Conservation (phyloP, 2,329 filamentous ascomycete species). For the Ophiocordyceps camponoti-floridani region DNA sequence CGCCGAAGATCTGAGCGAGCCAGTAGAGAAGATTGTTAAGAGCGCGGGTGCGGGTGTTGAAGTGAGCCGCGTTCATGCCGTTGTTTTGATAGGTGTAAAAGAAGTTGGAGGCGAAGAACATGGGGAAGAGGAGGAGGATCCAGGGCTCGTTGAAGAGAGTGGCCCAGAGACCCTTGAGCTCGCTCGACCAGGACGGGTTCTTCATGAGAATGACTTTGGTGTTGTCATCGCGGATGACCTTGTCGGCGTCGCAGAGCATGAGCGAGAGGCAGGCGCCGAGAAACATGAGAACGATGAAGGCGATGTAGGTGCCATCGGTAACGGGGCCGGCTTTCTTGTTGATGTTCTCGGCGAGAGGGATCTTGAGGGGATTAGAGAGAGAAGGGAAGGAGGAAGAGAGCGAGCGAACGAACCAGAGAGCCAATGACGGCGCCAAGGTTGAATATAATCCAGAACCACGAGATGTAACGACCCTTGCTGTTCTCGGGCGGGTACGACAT, state of each 20-base stretch:
- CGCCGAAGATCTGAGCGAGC: constrained; percentile 37
- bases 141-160: constrained; percentile 54
- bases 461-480: constrained; percentile 76
- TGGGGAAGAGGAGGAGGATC: constrained; percentile 41
- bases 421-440: constrained; percentile 84
- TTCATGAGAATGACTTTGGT: constrained; percentile 75
- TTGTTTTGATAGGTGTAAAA: constrained; percentile 44
- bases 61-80: constrained; percentile 33
- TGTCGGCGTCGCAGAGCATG: constrained; percentile 50
- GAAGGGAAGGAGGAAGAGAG: neutral
- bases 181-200: constrained; percentile 71
- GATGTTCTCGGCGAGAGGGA: constrained; percentile 52
- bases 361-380: constrained; percentile 9
- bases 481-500: constrained; percentile 74
- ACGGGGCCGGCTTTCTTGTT: constrained; percentile 34
- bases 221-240: constrained; percentile 59
- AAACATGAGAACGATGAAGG: constrained; percentile 71
- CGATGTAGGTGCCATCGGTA: constrained; percentile 69
- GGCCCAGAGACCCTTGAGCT: constrained; percentile 59
- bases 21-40: constrained; percentile 37
- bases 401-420: constrained; percentile 27
- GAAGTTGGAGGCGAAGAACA: constrained; percentile 36
- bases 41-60: constrained; percentile 35
- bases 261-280: constrained; percentile 52
- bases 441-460: constrained; percentile 90